Base-by-base conservation (phyloP, 164 flowering plant species). In the Umbilicus rupestris region DNA sequence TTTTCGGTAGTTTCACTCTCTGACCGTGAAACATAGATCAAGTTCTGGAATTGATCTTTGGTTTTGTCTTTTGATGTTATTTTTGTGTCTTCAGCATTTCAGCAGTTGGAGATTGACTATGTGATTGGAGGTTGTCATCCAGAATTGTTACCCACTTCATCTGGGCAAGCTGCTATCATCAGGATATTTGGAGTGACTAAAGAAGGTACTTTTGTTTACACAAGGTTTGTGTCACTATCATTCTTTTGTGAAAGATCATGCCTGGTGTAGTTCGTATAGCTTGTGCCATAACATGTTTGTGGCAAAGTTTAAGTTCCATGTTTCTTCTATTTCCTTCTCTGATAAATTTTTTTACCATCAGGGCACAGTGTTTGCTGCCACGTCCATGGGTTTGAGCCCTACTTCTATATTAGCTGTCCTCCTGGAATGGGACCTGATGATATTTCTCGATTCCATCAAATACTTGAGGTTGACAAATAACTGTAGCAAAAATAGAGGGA, bases 311-410 rank as follows among this genome's bases (percentile, higher is more conserved):
- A 29, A 11, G 33, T 33, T 26, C 42, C 20, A 16, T 63, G 45
- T 20, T n/a, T 63, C 26, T 37, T 35, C 45, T 35, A 10, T 8
- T 19, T 42, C 3, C 2, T 39, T 19, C 24, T 35, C 24, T 30
- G 39, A 42, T 28, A 16, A n/a, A 57, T 58, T 31, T 28, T 19
- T 35, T 14, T 49, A 16, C 46, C 66, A 20, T 64, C 68, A 94
- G 99, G 99, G 39, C 89, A 91, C 59, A 91, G 99, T 81, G 92
- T 88, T 65, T 94, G 97, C 77, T 91, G 96, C 75, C 72, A 74
- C 73, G 97, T 94, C 70, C 99, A 94, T 80, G 99, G 97, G 11
- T 94, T 94, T 71, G 90, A 89, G 77, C 99, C 99, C 22, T 94
- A 89, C 70, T 94, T 91, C 77, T 94, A 85, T 73, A 80, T 91